phyloP scores from a whole-genome alignment of 768 basidiomycete species.

The Serendipita sp. region DNA sequence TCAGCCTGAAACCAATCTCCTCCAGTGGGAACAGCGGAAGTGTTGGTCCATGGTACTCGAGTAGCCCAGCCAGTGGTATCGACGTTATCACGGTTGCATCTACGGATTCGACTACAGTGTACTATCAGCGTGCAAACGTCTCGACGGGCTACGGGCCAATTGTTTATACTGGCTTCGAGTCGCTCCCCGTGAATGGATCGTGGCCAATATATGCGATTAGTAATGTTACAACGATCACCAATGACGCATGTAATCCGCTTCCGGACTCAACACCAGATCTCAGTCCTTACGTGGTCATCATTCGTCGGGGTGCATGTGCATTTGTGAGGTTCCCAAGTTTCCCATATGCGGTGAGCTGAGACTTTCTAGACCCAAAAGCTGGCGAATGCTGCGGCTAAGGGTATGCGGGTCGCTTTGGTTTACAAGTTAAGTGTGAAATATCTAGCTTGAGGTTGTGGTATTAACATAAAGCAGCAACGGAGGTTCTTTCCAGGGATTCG shows the following conservation, averaged over 20 bases:
- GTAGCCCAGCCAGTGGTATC: slow-evolving; percentile 21
- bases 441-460: too few relatives aligned
- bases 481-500: too few relatives aligned
- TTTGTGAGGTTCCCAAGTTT: slow-evolving; percentile 23
- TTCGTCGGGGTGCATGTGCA: slow-evolving; percentile 43
- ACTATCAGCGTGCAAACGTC: background rate
- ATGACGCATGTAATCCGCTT: slow-evolving; percentile 45
- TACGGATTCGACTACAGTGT: slow-evolving; percentile 11
- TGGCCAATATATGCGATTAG: slow-evolving; percentile 45
- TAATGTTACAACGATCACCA: slow-evolving; percentile 32
- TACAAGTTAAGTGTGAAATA: slow-evolving; percentile 31
- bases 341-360: slow-evolving; percentile 13
- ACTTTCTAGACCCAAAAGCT: slow-evolving; percentile 26
- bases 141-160: slow-evolving; percentile 35
- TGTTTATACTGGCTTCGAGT: slow-evolving; percentile 36
- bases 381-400: slow-evolving; percentile 36
- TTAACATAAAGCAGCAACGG: too few relatives aligned
- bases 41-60: too few relatives aligned
- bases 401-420: slow-evolving; percentile 31
- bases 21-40: too few relatives aligned
- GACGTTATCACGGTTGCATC: slow-evolving; percentile 34
- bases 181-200: slow-evolving; percentile 29
- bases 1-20: too few relatives aligned
- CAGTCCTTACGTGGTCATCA: slow-evolving; percentile 33
- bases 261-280: slow-evolving; percentile 40